These are phyloP conservation scores for Sphaceloma murrayae DNA, from an alignment of 2,329 filamentous ascomycete genomes.

Conservation along the genomic window DNA sequence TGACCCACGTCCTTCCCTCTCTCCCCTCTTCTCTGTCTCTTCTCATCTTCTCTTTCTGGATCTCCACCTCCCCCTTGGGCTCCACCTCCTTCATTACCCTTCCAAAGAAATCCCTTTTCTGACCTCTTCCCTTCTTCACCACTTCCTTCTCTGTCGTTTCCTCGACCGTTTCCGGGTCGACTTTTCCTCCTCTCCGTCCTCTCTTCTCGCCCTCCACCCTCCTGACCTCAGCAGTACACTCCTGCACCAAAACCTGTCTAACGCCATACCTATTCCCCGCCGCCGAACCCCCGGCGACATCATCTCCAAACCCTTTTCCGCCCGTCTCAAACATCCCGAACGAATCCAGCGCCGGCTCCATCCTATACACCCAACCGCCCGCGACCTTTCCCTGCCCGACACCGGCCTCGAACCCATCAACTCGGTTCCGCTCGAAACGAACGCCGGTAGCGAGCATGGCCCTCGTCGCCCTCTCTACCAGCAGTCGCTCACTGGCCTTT, in stretches of 20 bases:
- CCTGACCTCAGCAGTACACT: constrained; percentile 64
- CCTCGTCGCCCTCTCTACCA: constrained; percentile 69
- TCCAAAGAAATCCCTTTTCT: constrained; percentile 81
- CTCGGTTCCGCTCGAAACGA: constrained; percentile 65
- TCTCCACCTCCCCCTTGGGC: constrained; percentile 33
- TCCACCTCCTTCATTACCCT: constrained; percentile 52
- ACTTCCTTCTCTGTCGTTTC: constrained; percentile 19
- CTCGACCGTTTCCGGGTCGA: constrained; percentile 20
- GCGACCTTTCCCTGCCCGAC: constrained; percentile 17
- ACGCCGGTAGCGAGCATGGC: constrained; percentile 78
- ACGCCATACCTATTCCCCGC: constrained; percentile 83
- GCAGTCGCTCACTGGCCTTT: constrained; percentile 70
- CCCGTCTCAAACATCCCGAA: constrained; percentile 66
- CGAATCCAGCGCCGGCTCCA: constrained; percentile 85
- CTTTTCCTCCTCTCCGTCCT: constrained; percentile 48
- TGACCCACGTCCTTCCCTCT: constrained; percentile 68
- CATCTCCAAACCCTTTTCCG: constrained; percentile 38
- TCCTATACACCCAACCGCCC: constrained; percentile 70
- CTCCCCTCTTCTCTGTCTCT: constrained; percentile 29
- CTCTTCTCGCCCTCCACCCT: constrained; percentile 57
- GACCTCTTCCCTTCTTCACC: constrained; percentile 26
- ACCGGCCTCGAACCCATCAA: constrained; percentile 46
- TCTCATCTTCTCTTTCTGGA: constrained; percentile 28
- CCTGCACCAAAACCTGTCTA: constrained; percentile 84
- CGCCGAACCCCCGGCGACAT: constrained; percentile 39